Conservation (phyloP, 148 eudicot species). For the Arbutus unedo region DNA sequence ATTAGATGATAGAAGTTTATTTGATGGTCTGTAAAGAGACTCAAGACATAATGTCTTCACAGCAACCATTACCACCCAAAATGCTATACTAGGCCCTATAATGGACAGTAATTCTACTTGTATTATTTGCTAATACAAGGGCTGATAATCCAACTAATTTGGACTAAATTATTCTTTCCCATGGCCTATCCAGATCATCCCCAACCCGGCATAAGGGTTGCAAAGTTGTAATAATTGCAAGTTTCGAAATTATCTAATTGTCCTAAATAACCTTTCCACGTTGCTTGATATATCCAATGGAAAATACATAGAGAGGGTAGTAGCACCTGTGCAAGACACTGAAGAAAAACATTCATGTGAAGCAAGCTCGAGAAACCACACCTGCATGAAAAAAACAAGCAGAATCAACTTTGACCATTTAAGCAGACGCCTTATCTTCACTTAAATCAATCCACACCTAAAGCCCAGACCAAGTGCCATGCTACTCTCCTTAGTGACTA, state of each 20-base stretch:
- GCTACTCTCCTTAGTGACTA: conserved; percentile 87
- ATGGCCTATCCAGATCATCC: too few species aligned
- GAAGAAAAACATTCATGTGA: conserved; percentile 99
- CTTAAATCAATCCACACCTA: conserved; percentile 45
- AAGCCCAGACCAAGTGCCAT: conserved; percentile 96
- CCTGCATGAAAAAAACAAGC: conserved; percentile 32
- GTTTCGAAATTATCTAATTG: too few species aligned
- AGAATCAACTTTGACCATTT: background rate
- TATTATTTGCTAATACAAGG: too few species aligned
- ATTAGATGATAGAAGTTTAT: background rate
- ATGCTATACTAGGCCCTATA: too few species aligned
- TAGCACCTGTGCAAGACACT: conserved; percentile 86
- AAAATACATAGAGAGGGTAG: background rate
- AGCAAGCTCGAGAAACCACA: conserved; percentile 96
- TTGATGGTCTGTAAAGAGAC: background rate
- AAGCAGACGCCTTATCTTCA: conserved; percentile 4
- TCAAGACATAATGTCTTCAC: too few species aligned
- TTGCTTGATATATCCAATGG: background rate
- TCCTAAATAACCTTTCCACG: background rate
- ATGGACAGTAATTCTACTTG: too few species aligned
- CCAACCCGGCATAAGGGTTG: too few species aligned
- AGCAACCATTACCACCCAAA: background rate
- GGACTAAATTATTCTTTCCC: too few species aligned
- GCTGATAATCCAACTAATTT: too few species aligned
- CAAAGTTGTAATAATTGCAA: too few species aligned